These are phyloP conservation scores for Priceomyces carsonii DNA, from an alignment of 805 yeast genomes.

Conservation along the genomic window DNA sequence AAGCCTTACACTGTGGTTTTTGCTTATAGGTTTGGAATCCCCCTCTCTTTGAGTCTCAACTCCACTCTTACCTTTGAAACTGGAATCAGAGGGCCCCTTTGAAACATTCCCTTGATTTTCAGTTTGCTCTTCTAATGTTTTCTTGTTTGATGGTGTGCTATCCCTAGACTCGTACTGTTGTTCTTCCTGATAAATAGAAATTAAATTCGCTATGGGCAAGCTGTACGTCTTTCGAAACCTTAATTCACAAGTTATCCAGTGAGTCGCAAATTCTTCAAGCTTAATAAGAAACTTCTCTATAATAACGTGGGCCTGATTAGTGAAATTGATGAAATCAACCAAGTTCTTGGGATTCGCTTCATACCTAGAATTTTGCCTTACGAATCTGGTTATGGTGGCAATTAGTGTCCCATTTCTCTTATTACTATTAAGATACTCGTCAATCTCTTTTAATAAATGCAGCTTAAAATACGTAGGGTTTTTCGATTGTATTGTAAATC, in stretches of 20 bases:
- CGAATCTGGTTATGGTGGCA: slow-evolving; percentile 47
- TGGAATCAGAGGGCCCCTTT: too few relatives aligned
- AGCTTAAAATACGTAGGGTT: slow-evolving; percentile 31
- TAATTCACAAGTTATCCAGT: slow-evolving; percentile 46
- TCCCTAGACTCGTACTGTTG: too few relatives aligned
- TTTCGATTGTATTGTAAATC: slow-evolving; percentile 28
- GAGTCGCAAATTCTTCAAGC: slow-evolving; percentile 37
- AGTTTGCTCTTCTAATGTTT: too few relatives aligned
- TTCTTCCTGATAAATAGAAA: slow-evolving; percentile 10
- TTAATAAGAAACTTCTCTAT: slow-evolving; percentile 27
- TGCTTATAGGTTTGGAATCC: too few relatives aligned
- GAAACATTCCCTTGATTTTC: too few relatives aligned
- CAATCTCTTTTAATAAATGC: slow-evolving; percentile 25
- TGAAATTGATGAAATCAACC: slow-evolving; percentile 41
- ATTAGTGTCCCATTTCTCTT: slow-evolving; percentile 51
- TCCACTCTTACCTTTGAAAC: too few relatives aligned
- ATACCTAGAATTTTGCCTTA: slow-evolving; percentile 40
- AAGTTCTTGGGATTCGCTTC: slow-evolving; percentile 37
- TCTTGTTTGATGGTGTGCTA: too few relatives aligned
- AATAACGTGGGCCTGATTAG: slow-evolving; percentile 37
- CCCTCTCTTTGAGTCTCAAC: too few relatives aligned
- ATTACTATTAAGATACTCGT: slow-evolving; percentile 42
- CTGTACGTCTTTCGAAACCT: slow-evolving; percentile 39
- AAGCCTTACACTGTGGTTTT: too few relatives aligned
- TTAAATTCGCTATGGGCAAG: slow-evolving; percentile 26